These are phyloP conservation scores for Raddia guianensis DNA, from an alignment of 176 grass and related monocot genomes.

Conservation along the genomic window DNA sequence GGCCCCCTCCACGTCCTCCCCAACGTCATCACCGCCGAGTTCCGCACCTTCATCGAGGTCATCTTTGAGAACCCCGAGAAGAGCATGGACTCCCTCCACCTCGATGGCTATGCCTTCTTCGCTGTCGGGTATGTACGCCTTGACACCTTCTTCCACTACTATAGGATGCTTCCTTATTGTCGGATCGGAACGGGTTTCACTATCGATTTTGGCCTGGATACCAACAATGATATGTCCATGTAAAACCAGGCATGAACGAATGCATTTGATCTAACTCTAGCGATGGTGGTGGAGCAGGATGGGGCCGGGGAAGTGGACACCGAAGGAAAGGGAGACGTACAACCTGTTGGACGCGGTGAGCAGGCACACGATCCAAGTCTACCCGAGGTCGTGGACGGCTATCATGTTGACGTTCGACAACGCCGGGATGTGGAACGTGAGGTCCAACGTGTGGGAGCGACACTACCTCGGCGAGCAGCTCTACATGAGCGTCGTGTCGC, in stretches of 20 bases:
- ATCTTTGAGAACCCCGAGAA: slow-evolving; percentile 90
- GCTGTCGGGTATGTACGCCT: slow-evolving; percentile 57
- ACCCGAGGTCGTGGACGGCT: slow-evolving; percentile 60
- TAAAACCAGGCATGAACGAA: no score
- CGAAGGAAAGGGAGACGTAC: slow-evolving; percentile 55
- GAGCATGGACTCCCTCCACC: slow-evolving; percentile 71
- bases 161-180: no score
- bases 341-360: slow-evolving; percentile 69
- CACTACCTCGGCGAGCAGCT: slow-evolving; percentile 70
- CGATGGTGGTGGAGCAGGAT: slow-evolving; percentile 33
- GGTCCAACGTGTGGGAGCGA: slow-evolving; percentile 65
- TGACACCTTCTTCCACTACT: no score
- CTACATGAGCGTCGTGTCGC: slow-evolving; percentile 61
- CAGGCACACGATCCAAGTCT: slow-evolving; percentile 73
- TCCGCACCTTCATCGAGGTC: slow-evolving; percentile 86
- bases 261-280: not conserved
- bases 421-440: slow-evolving; percentile 71
- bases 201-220: no score
- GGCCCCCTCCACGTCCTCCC: slow-evolving; percentile 29
- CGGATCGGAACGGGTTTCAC: no score
- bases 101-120: slow-evolving; percentile 93
- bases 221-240: no score
- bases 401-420: slow-evolving; percentile 76
- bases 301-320: slow-evolving; percentile 60
- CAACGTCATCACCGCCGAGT: slow-evolving; percentile 66